Base-by-base conservation (phyloP, 495 filamentous ascomycete species). In the Cercophora scortea region DNA sequence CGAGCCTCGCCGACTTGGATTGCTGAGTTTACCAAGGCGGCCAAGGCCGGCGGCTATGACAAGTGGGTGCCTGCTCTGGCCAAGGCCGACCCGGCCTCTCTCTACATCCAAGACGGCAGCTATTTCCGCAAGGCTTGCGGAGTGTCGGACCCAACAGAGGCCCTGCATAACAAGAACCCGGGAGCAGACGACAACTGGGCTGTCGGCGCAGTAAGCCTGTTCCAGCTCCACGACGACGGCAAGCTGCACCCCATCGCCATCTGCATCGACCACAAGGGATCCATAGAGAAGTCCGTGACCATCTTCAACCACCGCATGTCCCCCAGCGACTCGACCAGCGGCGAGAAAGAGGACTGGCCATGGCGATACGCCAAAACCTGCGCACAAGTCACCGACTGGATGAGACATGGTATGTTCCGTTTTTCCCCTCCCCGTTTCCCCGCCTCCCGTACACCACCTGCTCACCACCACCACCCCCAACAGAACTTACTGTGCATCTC, bases 291-390 rank as follows among this genome's bases (percentile, higher is more conserved):
- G 19, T 76, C 74, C 0, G 62, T 77, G 32, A 67, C 65, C 35
- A 71, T 77, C 57, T 77, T 75, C 69, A 77, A 77, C 62, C 57
- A 64, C 36, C 59, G 71, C 15, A 50, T 73, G 19, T 50, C 49
- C 3, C 64, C 66, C 0, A 40, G 41, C 7, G 62, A 69, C 47
- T 57, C 61, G 2, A 61, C 51, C 16, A 32, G 32, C 19, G 55
- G 58, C 18, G 72, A 77, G 49, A 67, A 68, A 45, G 50, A 66
- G 1, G 75, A 78, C 62, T 78, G 72, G 74, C 65, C 71, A 0
- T 79, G 75, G 75, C 60, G 75, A 42, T 79, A 77, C 57, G 75
- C 75, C 16, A 79, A 79, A 55, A 76, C 72, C 1, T 75, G 72
- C 49, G 70, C 68, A 7, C 75, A 77, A 50, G 63, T 65, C 10